Base-by-base conservation (phyloP, 1,139 yeast species). In the Protomyces pachydermus region DNA sequence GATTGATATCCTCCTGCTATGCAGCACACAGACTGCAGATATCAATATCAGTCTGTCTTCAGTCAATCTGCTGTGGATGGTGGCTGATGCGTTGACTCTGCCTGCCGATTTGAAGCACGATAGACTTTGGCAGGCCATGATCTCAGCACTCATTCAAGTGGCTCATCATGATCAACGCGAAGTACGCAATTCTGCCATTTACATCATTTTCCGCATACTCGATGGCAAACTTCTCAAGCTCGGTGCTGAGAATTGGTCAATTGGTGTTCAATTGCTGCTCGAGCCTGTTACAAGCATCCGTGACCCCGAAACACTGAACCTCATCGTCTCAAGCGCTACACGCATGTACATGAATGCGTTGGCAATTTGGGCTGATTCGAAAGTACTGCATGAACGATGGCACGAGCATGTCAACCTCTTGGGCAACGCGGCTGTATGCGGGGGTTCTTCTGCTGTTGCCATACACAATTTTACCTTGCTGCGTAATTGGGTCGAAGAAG, bases 1-100 rank as follows among this genome's bases (percentile, higher is more conserved):
- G n/a, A 42, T 63, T 14, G 58, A 57, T n/a, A 63, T 54, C 28
- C 32, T 57, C 16, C 54, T 51, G 3, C 54, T 37, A n/a, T 63
- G 38, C 25, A 38, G 57, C 16, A 48, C 51, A 32, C 65, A 63
- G 52, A 46, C 42, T 20, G 58, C 56, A 32, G 62, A 54, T 28
- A 25, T 63, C 42, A 63, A 63, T 25, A 63, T 63, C 42, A 23
- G 61, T 12, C 55, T 63, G 18, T 35, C 62, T 14, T 60, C 65
- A 18, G 62, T 63, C 51, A 55, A 56, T 6, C 58, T 56, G 18
- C 53, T 63, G 34, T 63, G 65, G 65, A 57, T 53, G 32, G 52
- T 63, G 23, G 54, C 55, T 1, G 56, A 52, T n/a, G 20, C 54
- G 42, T 52, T 63, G 14, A 37, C 60, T 32, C 34, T 10, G 50